phyloP scores from a whole-genome alignment of 2,329 filamentous ascomycete species.

The Diplodia sapinea region DNA sequence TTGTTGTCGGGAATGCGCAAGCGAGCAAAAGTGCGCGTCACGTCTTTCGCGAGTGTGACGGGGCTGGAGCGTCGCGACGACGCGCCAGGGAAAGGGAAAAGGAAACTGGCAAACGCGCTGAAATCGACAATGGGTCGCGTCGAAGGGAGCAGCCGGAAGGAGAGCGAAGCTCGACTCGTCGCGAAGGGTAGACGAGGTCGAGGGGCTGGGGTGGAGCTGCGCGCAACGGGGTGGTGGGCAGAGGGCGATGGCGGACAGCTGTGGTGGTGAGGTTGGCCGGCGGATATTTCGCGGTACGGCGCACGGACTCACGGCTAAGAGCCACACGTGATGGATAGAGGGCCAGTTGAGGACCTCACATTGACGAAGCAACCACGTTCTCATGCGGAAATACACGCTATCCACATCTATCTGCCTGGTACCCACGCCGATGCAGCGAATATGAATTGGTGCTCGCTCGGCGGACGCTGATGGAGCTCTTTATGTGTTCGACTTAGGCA shows the following conservation, averaged over 20 bases:
- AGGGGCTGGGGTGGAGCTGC: constrained; percentile 37
- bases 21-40: constrained; percentile 18
- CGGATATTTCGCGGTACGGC: constrained; percentile 30
- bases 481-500: constrained; percentile 18
- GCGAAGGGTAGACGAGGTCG: constrained; percentile 39
- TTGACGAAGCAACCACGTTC: constrained; percentile 5
- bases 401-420: neutral
- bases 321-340: constrained; percentile 15
- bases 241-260: constrained; percentile 35
- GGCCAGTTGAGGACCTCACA: constrained; percentile 4
- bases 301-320: neutral
- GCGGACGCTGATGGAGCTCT: neutral
- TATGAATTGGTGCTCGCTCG: neutral
- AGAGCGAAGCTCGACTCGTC: constrained; percentile 37
- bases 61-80: constrained; percentile 37
- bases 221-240: constrained; percentile 33
- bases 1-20: neutral
- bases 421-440: neutral
- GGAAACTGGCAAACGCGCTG: constrained; percentile 27
- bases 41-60: constrained; percentile 11
- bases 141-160: constrained; percentile 33
- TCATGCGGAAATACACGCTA: neutral
- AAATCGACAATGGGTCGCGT: constrained; percentile 14
- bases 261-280: constrained; percentile 32
- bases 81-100: constrained; percentile 41